Conservation (phyloP, 2,329 filamentous ascomycete genomes). For the Pseudogymnoascus sp. region DNA sequence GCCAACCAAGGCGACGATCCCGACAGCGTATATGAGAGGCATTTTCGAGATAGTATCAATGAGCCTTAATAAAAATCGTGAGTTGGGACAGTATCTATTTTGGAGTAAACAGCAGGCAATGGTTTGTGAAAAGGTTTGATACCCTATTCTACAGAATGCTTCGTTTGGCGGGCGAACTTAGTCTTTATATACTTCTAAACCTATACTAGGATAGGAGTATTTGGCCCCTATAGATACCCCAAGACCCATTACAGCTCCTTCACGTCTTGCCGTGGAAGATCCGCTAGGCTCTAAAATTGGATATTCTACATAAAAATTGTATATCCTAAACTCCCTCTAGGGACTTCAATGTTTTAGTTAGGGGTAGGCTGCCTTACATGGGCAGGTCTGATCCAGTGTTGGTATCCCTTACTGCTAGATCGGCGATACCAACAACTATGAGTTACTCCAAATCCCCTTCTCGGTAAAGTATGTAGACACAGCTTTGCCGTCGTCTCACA, state of each 20-base stretch:
- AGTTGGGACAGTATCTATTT: background rate
- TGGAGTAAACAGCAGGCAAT: background rate
- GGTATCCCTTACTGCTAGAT: no score
- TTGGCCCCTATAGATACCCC: background rate
- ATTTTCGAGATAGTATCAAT: background rate
- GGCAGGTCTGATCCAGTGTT: no score
- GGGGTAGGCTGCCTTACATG: no score
- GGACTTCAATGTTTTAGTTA: no score
- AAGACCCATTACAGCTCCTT: background rate
- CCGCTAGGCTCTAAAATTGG: no score
- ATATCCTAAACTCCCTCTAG: no score
- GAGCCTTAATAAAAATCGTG: background rate
- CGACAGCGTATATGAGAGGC: background rate
- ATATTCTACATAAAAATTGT: no score
- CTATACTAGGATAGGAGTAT: background rate
- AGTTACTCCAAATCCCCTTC: no score
- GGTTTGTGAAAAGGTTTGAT: background rate
- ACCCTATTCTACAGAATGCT: background rate
- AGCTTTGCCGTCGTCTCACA: no score
- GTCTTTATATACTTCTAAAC: background rate
- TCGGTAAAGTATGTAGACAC: no score
- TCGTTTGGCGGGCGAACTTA: background rate
- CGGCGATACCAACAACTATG: background rate
- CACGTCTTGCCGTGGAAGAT: background rate
- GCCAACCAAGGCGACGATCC: no score